Conservation (phyloP, 2,329 filamentous ascomycete genomes). For the Colletotrichum sp. region DNA sequence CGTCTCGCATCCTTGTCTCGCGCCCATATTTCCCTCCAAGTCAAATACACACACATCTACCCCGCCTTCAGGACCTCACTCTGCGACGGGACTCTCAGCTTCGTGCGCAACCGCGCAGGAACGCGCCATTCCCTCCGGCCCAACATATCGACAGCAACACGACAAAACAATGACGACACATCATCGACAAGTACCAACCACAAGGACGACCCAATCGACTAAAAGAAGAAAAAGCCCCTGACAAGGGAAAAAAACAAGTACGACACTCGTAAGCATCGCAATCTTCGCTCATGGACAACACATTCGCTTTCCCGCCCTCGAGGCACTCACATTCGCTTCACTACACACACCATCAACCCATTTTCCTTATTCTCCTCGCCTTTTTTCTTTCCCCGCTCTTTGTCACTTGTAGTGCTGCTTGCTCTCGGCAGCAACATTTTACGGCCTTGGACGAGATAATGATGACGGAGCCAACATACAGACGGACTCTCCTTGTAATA, state of each 20-base stretch:
- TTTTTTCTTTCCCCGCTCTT: not conserved
- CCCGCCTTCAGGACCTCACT: not conserved
- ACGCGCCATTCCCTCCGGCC: not conserved
- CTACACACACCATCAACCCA: not conserved
- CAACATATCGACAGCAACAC: not conserved
- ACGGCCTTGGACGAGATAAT: constrained; percentile 16
- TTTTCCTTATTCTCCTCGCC: not conserved
- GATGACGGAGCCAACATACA: constrained; percentile 10
- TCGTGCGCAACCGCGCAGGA: not conserved
- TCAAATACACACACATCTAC: not conserved
- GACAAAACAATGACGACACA: not conserved
- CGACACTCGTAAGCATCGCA: not conserved
- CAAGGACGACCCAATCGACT: not conserved
- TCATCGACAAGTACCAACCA: not conserved
- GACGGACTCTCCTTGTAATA: constrained; percentile 1
- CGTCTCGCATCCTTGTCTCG: not conserved
- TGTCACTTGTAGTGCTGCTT: not conserved
- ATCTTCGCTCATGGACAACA: not conserved
- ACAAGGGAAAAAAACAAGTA: not conserved
- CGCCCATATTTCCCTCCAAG: not conserved
- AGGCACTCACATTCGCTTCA: constrained; percentile 5
- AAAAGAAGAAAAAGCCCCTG: not conserved
- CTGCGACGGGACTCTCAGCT: not conserved
- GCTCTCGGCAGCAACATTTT: not conserved
- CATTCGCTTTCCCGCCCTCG: not conserved